Base-by-base conservation (phyloP, 805 yeast genomes). In the Teunomyces cretensis region DNA sequence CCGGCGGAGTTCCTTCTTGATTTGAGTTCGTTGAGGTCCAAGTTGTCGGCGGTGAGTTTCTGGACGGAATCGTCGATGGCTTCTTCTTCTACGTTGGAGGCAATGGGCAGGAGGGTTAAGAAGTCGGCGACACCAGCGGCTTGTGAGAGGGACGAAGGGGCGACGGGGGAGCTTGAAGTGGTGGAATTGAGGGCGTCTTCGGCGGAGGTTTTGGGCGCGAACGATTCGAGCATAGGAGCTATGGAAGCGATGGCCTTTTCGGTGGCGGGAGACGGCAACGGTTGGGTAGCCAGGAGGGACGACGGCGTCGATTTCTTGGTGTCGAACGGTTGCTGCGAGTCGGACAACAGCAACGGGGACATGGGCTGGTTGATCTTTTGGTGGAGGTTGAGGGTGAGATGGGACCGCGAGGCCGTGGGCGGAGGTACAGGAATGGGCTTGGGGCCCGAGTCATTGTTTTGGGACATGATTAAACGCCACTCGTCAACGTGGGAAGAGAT, bases 221-320 rank as follows among this genome's bases (percentile, higher is more conserved):
- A 87, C 1, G 80, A 74, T 58, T 84, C 90, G 33, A 87, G 63
- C 58, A 86, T 84, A 2, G 95, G 94, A 0, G 92, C 92, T 36
- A 86, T 80, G 0, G 88, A 78, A 9, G 88, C 91, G 72, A 86
- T 83, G 9, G 92, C 92, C 50, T 73, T 80, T 45, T 70, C 67
- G 2, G 76, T 70, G 24, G 64, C 65, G 9, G 68, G 68, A 1
- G 65, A 51, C 3, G 61, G 50, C n/a, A 50, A 36, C 30, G 53
- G 57, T 15, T 44, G 51, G 15, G 37, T 32, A 14, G 28, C 30
- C 12, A 24, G 32, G 33, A 27, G 11, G 27, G 14, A 6, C 15
- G 27, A 27, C 13, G 33, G 32, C 12, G 44, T 8, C 8, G 22
- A 6, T 17, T 33, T 26, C 28, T 27, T 33, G 12, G 15, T 8